phyloP scores from a whole-genome alignment of 106 monocot species.

The Dendrobium officinale region DNA sequence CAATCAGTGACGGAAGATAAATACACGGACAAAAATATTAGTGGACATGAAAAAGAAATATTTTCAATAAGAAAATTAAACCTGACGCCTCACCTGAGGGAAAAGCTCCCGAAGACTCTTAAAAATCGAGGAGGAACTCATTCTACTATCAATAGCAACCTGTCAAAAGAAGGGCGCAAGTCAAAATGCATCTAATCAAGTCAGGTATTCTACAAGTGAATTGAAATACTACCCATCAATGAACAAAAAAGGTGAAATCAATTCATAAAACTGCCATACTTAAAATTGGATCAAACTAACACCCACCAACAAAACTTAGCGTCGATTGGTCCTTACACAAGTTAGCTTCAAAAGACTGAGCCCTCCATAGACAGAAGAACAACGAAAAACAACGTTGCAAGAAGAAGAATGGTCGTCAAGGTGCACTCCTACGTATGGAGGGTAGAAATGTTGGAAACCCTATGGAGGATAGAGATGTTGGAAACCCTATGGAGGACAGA shows the following conservation, averaged over 20 bases:
- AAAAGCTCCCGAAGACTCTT: conserved; percentile 9
- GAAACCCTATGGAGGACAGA: not conserved
- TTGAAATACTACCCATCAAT: not conserved
- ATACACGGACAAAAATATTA: not conserved
- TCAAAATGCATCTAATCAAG: not conserved
- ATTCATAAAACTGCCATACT: not conserved
- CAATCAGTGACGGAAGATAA: not conserved
- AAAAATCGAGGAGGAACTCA: not conserved
- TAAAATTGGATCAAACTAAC: not conserved
- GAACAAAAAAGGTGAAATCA: not conserved
- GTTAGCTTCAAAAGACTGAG: not conserved
- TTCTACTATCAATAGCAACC: not conserved
- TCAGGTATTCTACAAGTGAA: not conserved
- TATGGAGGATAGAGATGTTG: too few relatives aligned
- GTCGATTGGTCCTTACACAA: not conserved
- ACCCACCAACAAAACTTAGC: not conserved
- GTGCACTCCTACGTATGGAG: not conserved
- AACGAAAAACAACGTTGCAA: not conserved
- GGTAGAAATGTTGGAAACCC: not conserved
- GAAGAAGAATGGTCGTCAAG: not conserved
- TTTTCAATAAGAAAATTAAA: not conserved
- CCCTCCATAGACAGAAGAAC: not conserved
- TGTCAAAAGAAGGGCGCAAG: not conserved
- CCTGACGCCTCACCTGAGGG: conserved; percentile 3
- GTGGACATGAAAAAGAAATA: not conserved